phyloP scores from a whole-genome alignment of 2,329 filamentous ascomycete species.

The Pestalotiopsis fici region DNA sequence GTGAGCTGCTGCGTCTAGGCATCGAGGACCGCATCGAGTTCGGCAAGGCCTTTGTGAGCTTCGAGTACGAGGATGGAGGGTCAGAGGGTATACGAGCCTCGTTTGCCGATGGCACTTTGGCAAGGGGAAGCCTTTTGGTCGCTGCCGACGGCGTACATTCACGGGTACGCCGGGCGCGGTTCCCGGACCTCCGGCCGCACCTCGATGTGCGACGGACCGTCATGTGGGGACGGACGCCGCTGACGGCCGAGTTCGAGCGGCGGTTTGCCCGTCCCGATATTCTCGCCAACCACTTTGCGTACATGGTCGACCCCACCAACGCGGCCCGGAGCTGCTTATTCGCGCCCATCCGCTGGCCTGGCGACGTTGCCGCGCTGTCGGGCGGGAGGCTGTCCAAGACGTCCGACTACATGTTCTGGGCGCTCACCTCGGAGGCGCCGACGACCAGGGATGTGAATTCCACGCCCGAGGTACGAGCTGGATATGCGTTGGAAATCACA shows the following conservation, averaged over 20 bases:
- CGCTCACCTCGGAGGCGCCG: background rate
- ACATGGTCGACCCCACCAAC: background rate
- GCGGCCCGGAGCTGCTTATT: background rate
- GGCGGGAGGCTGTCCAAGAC: background rate
- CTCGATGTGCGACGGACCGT: background rate
- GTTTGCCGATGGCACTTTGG: background rate
- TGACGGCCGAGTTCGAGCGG: background rate
- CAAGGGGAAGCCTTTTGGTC: background rate
- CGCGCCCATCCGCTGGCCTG: slow-evolving; percentile 1
- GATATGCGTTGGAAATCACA: background rate
- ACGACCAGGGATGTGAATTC: background rate
- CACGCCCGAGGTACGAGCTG: background rate
- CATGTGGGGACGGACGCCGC: slow-evolving; percentile 3
- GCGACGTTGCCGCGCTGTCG: background rate
- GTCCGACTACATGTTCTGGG: slow-evolving; percentile 2
- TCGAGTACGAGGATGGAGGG: background rate
- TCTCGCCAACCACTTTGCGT: background rate
- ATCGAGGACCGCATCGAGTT: background rate
- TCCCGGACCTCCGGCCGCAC: background rate
- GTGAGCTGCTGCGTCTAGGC: background rate
- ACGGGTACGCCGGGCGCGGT: background rate
- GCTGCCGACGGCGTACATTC: slow-evolving; percentile 2
- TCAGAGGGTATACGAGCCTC: background rate
- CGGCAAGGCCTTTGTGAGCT: slow-evolving; percentile 2
- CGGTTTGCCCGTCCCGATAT: background rate